phyloP scores from a whole-genome alignment of 225 moss, liverwort and hornwort genomes.

The Polytrichum commune region DNA sequence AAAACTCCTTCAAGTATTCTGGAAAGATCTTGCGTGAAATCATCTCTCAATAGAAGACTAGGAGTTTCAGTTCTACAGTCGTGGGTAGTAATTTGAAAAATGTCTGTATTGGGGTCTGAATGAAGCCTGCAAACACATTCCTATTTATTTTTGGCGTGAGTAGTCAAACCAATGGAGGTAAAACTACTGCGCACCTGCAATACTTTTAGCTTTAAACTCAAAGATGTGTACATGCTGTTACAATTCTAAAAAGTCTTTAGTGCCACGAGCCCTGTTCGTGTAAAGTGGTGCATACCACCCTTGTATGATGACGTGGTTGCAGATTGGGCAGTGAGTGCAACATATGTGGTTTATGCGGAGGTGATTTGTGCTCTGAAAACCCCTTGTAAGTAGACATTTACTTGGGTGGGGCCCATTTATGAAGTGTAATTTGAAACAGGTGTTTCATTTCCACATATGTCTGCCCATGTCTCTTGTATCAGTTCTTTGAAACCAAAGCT shows the following conservation, averaged over 20 bases:
- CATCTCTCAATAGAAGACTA: constrained; percentile 15
- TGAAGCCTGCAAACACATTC: constrained; percentile 4
- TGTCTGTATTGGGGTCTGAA: constrained; percentile 3
- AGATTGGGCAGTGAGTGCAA: constrained; percentile 5
- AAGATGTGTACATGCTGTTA: constrained; percentile 51
- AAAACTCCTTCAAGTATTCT: constrained; percentile 83
- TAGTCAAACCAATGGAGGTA: constrained; percentile 55
- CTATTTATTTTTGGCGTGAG: constrained; percentile 43
- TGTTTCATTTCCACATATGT: too few relatives aligned
- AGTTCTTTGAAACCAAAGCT: too few relatives aligned
- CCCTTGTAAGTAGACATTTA: constrained; percentile 1
- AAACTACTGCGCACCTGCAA: constrained; percentile 35
- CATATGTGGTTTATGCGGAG: neutral
- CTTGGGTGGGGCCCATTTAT: neutral
- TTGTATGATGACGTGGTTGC: constrained; percentile 9
- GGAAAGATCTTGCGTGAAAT: constrained; percentile 88
- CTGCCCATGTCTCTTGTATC: too few relatives aligned
- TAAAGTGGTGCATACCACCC: constrained; percentile 16
- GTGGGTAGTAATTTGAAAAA: constrained; percentile 6
- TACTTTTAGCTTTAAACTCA: constrained; percentile 20
- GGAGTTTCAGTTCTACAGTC: constrained; percentile 6
- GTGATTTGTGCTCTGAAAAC: neutral
- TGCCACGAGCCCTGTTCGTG: constrained; percentile 19
- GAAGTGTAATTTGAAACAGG: too few relatives aligned
- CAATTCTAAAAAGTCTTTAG: constrained; percentile 10